Percentiles rank a stretch among this genome's conserved stretches.
These are phyloP conservation scores for Fibroporia radiculosa DNA, from an alignment of 768 basidiomycete genomes.

Conservation along the genomic window DNA sequence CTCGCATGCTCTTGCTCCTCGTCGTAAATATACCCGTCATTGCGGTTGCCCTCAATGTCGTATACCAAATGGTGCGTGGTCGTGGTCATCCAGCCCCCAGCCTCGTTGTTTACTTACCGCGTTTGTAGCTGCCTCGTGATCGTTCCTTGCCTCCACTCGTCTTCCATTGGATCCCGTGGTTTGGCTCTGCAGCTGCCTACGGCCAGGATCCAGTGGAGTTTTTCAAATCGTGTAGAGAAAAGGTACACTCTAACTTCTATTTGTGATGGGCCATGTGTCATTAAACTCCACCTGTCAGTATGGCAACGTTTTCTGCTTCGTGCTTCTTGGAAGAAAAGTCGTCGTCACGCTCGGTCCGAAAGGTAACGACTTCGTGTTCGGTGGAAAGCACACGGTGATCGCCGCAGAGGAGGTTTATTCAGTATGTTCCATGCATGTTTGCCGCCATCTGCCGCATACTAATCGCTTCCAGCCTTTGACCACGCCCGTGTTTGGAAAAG, in stretches of 20 bases:
- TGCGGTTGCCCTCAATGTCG: slow-evolving; percentile 62
- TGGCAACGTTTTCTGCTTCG: slow-evolving; percentile 95
- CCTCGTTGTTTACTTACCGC: neutral
- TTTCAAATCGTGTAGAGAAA: slow-evolving; percentile 69
- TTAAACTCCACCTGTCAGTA: no score
- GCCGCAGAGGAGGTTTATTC: slow-evolving; percentile 97
- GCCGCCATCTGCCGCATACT: slow-evolving; percentile 40
- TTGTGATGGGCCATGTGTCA: no score
- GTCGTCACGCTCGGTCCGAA: slow-evolving; percentile 88
- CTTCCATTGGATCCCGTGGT: slow-evolving; percentile 85
- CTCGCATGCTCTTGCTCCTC: slow-evolving; percentile 27
- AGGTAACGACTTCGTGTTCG: slow-evolving; percentile 91
- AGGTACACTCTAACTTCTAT: slow-evolving; percentile 37
- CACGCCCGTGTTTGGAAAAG: slow-evolving; percentile 93
- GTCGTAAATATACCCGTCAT: slow-evolving; percentile 64
- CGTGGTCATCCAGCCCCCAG: neutral
- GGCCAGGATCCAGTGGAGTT: slow-evolving; percentile 92
- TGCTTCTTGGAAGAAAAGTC: slow-evolving; percentile 80
- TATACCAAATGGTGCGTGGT: slow-evolving; percentile 62
- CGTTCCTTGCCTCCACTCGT: slow-evolving; percentile 79
- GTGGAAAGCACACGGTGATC: slow-evolving; percentile 86
- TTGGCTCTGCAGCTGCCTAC: slow-evolving; percentile 86
- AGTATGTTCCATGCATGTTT: slow-evolving; percentile 30
- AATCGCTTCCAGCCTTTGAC: slow-evolving; percentile 61
- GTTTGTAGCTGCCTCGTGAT: slow-evolving; percentile 58